Conservation (phyloP, 176 grass and related monocot species). For the Aegilops longissima region DNA sequence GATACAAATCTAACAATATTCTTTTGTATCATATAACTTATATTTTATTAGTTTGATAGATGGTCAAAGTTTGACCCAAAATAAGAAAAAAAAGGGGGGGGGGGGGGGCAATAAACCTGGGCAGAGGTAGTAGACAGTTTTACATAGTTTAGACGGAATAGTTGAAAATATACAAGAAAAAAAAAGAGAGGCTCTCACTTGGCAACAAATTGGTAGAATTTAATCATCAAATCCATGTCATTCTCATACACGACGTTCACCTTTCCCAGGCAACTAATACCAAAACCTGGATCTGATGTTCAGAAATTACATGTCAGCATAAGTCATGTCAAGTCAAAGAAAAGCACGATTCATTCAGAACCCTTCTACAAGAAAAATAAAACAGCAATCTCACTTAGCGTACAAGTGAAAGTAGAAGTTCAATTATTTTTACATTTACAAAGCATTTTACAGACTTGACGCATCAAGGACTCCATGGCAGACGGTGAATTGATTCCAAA, state of each 20-base stretch:
- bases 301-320: conserved; percentile 21
- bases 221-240: conserved; percentile 84
- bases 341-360: background rate
- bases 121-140: too few relatives aligned
- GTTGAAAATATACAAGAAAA: background rate
- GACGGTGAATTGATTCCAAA: background rate
- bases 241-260: conserved; percentile 65
- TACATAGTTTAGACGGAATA: background rate
- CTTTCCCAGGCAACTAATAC: conserved; percentile 81
- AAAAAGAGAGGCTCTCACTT: conserved; percentile 50
- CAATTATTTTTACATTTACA: background rate
- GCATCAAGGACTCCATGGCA: background rate
- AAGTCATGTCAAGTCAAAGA: background rate
- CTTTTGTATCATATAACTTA: too few relatives aligned
- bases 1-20: too few relatives aligned
- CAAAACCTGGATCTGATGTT: conserved; percentile 74
- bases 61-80: too few relatives aligned
- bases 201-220: conserved; percentile 83
- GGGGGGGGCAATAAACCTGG: too few relatives aligned
- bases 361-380: background rate
- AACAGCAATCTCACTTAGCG: background rate
- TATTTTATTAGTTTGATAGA: too few relatives aligned
- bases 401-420: background rate
- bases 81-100: too few relatives aligned
- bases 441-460: background rate